Evolutionary conservation across 257 asterid species (phyloP).

Genomic region (Knoxia roxburghii): DNA sequence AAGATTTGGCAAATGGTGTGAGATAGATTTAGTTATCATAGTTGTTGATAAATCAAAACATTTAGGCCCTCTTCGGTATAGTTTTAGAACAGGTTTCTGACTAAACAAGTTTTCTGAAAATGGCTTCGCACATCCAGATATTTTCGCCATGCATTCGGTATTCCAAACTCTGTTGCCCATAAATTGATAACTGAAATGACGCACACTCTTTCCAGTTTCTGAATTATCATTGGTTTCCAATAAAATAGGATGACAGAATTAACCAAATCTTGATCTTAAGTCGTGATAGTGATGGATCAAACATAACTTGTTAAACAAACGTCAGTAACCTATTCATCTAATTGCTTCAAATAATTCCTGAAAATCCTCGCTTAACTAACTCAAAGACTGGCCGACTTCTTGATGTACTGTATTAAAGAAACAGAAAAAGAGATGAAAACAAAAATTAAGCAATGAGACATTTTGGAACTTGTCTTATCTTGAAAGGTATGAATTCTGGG

Average conservation of each 20-base stretch:
- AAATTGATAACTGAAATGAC: neutral
- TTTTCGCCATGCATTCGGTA: conserved; percentile 2
- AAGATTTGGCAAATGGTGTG: neutral
- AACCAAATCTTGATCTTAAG: neutral
- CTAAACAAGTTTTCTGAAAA: neutral
- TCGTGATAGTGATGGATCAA: neutral
- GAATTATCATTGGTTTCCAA: neutral
- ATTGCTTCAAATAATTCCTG: neutral
- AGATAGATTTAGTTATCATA: conserved; percentile 5
- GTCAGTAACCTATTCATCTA: neutral
- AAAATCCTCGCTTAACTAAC: neutral
- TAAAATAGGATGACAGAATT: neutral
- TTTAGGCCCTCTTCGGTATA: neutral
- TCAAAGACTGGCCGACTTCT: too few species aligned
- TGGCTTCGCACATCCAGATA: neutral
- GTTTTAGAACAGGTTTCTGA: neutral
- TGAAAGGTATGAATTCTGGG: neutral
- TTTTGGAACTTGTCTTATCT: conserved; percentile 1
- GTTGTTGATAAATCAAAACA: conserved; percentile 10
- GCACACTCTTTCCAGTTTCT: conserved; percentile 1
- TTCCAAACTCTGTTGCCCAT: neutral
- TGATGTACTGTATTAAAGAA: too few species aligned
- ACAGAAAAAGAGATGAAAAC: neutral
- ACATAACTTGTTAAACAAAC: too few species aligned
- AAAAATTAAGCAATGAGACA: neutral